These are phyloP conservation scores for Fomitopsis pulvina DNA, from an alignment of 768 basidiomycete genomes.

Conservation along the genomic window DNA sequence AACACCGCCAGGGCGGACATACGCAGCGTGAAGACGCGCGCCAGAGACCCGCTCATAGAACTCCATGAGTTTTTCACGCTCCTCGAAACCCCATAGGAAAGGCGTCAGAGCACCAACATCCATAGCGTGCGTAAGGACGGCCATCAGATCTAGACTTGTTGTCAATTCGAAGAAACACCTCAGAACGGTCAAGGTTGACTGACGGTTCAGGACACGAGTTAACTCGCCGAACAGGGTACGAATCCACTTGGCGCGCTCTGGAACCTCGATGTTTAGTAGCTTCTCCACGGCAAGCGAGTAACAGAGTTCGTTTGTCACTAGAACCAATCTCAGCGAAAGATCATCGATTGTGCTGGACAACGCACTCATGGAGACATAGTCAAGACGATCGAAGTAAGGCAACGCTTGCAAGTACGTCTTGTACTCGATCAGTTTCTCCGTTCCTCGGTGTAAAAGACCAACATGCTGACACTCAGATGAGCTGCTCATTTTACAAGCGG, in stretches of 20 bases:
- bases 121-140: constrained; percentile 91
- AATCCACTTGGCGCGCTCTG: constrained; percentile 97
- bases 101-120: constrained; percentile 98
- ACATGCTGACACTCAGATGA: constrained; percentile 57
- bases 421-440: constrained; percentile 98
- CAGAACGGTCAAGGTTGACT: constrained; percentile 21
- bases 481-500: background rate
- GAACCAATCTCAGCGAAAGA: background rate
- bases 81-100: constrained; percentile 99
- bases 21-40: constrained; percentile 95
- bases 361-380: constrained; percentile 99
- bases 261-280: constrained; percentile 93
- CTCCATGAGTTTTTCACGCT: constrained; percentile 99
- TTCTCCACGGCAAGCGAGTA: constrained; percentile 98
- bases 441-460: constrained; percentile 93
- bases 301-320: constrained; percentile 98
- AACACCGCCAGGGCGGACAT: constrained; percentile 95
- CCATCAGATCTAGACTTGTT: constrained; percentile 75
- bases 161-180: constrained; percentile 1
- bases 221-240: constrained; percentile 96
- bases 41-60: constrained; percentile 99
- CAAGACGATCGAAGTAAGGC: constrained; percentile 97
- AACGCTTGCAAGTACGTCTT: constrained; percentile 97
- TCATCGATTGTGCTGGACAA: background rate
- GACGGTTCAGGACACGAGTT: constrained; percentile 91